A percentile compares a stretch with the other conserved stretches of the same genome.
Evolutionary conservation across 768 basidiomycete genomes (phyloP).

Genomic region (Lentinula sp.): DNA sequence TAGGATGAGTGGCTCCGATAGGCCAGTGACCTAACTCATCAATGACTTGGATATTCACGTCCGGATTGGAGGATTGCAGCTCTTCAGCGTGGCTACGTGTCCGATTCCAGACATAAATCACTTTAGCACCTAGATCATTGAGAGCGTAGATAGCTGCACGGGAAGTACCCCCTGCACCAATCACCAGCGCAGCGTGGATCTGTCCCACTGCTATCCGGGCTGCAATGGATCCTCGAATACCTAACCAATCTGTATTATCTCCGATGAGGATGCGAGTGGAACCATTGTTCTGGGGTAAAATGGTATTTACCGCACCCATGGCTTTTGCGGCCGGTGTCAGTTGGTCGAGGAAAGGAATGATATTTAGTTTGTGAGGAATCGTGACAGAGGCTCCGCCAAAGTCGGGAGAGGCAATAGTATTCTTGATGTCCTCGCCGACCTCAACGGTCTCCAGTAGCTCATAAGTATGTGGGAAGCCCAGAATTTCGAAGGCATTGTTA

Average conservation of each 20-base stretch:
- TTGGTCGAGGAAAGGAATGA: slow-evolving; percentile 77
- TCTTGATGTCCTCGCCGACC: slow-evolving; percentile 61
- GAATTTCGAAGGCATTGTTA: slow-evolving; percentile 75
- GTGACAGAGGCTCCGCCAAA: slow-evolving; percentile 98
- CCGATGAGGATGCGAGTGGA: slow-evolving; percentile 56
- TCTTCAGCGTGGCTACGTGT: slow-evolving; percentile 68
- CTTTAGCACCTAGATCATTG: slow-evolving; percentile 55
- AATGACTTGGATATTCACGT: slow-evolving; percentile 53
- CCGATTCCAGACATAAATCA: slow-evolving; percentile 86
- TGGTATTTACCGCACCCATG: slow-evolving; percentile 95
- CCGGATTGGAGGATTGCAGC: slow-evolving; percentile 63
- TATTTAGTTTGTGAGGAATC: slow-evolving; percentile 89
- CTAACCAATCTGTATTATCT: slow-evolving; percentile 96
- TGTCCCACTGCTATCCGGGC: slow-evolving; percentile 33
- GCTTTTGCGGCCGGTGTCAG: slow-evolving; percentile 75
- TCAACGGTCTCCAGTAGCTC: slow-evolving; percentile 65
- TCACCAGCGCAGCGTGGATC: slow-evolving; percentile 62
- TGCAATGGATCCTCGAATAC: slow-evolving; percentile 59
- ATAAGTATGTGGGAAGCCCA: slow-evolving; percentile 85
- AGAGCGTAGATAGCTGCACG: slow-evolving; percentile 93
- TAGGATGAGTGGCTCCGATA: slow-evolving; percentile 37
- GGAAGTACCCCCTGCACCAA: slow-evolving; percentile 93
- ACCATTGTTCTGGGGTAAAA: slow-evolving; percentile 48
- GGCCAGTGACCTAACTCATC: slow-evolving; percentile 53
- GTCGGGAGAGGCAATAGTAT: slow-evolving; percentile 52